Evolutionary conservation across 106 monocot genomes (phyloP).

Genomic region (Phalaenopsis aphrodite): DNA sequence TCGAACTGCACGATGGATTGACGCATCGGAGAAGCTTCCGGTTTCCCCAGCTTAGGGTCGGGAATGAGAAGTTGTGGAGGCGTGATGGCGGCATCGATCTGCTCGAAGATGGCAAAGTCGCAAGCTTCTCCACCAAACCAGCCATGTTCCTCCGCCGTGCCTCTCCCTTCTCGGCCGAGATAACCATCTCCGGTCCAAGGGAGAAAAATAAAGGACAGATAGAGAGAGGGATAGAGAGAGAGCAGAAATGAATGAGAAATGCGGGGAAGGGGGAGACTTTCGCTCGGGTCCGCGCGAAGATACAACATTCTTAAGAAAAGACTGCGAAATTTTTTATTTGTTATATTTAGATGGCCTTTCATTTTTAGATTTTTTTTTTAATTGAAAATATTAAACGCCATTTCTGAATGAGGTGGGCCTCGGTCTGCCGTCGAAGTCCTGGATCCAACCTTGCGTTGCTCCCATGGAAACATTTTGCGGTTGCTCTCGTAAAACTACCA

Average conservation of each 20-base stretch:
- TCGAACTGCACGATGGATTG: not conserved
- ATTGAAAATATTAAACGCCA: no score
- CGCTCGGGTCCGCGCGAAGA: not conserved
- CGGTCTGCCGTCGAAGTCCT: no score
- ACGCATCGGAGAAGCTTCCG: conserved; percentile 21
- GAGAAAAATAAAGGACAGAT: not conserved
- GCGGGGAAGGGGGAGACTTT: not conserved
- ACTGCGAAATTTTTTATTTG: conserved; percentile 2
- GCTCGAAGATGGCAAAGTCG: not conserved
- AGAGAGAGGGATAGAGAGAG: not conserved
- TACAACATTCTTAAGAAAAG: not conserved
- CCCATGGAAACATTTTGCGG: no score
- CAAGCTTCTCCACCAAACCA: conserved; percentile 9
- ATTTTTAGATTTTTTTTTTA: not conserved
- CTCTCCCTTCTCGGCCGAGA: conserved; percentile 3
- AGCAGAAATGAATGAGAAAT: not conserved
- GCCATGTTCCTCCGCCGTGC: not conserved
- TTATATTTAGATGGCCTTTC: not conserved
- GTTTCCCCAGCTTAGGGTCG: conserved; percentile 18
- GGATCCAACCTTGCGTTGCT: no score
- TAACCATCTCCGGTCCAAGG: conserved; percentile 9
- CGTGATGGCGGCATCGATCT: conserved; percentile 1
- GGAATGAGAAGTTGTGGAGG: conserved; percentile 26
- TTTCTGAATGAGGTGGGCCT: no score
- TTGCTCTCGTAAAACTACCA: no score